Evolutionary conservation across 345 rosid species (phyloP).

Genomic region (Punica granatum): DNA sequence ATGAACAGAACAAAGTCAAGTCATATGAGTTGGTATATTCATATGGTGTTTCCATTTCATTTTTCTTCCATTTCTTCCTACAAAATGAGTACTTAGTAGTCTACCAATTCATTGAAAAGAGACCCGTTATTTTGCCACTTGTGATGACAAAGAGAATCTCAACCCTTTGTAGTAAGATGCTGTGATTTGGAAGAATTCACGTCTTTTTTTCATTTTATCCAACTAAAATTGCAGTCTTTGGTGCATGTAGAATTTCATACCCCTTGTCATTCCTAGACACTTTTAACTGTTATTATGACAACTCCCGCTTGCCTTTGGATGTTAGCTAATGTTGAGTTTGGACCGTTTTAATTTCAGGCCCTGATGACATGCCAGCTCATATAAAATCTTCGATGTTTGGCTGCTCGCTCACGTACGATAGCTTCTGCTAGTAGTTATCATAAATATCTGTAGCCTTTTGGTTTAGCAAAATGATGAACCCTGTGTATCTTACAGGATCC

Average conservation of each 20-base stretch:
- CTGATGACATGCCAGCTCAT: constrained; percentile 99
- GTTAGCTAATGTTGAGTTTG: not conserved
- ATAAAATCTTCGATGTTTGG: constrained; percentile 95
- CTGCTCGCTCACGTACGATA: constrained; percentile 63
- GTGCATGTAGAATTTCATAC: not conserved
- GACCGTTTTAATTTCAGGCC: constrained; percentile 32
- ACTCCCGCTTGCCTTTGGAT: not conserved
- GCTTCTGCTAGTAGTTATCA: constrained; percentile 4
- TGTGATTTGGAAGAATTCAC: not conserved
- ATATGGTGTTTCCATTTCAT: not conserved
- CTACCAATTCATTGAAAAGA: not conserved
- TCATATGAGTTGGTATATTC: not conserved
- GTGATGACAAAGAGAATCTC: not conserved
- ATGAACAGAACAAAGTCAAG: not conserved
- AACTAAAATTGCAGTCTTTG: not conserved
- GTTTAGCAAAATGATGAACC: constrained; percentile 6
- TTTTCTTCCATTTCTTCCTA: not conserved
- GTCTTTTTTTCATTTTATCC: not conserved
- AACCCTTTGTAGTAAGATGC: not conserved
- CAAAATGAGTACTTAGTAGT: not conserved
- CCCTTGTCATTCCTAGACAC: not conserved
- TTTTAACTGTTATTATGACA: not conserved
- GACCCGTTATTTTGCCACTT: not conserved
- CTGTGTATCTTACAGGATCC: constrained; percentile 46
- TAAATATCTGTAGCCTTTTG: not conserved